Evolutionary conservation across 2,329 filamentous ascomycete genomes (phyloP).

Genomic region (Zelopaecilomyces penicillatus): DNA sequence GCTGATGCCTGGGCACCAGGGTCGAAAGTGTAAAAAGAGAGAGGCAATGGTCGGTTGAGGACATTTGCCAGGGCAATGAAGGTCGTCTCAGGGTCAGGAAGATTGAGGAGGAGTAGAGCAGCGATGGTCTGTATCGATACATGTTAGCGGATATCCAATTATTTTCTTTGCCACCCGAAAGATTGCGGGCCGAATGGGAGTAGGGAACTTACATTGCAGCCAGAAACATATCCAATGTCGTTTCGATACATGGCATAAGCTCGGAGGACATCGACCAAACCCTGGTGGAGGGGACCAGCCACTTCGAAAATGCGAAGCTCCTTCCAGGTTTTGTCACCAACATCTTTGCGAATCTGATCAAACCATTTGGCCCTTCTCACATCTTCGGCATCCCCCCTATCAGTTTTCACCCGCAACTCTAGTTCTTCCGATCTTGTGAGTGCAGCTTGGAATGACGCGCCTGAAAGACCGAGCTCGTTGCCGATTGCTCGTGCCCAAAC

Average conservation of each 20-base stretch:
- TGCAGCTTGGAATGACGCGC: constrained; percentile 62
- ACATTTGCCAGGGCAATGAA: constrained; percentile 70
- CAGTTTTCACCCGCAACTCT: constrained; percentile 46
- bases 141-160: constrained; percentile 13
- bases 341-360: constrained; percentile 54
- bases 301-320: constrained; percentile 66
- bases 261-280: constrained; percentile 62
- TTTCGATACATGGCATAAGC: constrained; percentile 77
- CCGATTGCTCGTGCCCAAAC: constrained; percentile 67
- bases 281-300: constrained; percentile 56
- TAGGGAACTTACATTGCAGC: constrained; percentile 58
- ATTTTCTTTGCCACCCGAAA: constrained; percentile 8
- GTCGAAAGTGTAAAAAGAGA: constrained; percentile 69
- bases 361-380: constrained; percentile 52
- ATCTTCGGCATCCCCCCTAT: constrained; percentile 46
- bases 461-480: constrained; percentile 61
- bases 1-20: constrained; percentile 58
- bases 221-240: constrained; percentile 69
- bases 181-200: constrained; percentile 2
- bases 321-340: constrained; percentile 55
- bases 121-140: constrained; percentile 51
- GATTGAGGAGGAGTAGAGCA: constrained; percentile 63
- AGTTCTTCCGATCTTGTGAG: constrained; percentile 57
- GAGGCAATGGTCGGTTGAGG: constrained; percentile 64
- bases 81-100: constrained; percentile 51